Evolutionary conservation across 805 yeast genomes (phyloP).

Genomic region (Cyberlindnera xishuangbannaensis): DNA sequence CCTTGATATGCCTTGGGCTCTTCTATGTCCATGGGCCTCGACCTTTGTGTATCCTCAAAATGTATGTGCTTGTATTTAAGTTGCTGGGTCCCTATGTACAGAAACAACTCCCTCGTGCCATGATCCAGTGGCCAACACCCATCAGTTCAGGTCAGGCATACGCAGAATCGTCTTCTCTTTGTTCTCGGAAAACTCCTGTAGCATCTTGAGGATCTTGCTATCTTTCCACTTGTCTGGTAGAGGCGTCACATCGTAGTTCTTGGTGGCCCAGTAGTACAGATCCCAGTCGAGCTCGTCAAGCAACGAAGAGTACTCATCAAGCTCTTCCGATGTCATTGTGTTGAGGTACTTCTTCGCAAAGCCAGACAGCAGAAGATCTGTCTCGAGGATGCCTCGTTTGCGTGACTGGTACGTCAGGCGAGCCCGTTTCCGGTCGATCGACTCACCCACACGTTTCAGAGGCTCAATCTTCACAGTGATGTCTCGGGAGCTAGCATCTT

Average conservation of each 20-base stretch:
- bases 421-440: constrained; percentile 72
- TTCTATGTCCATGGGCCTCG: no score
- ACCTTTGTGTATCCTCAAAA: no score
- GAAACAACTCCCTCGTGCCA: no score
- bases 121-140: no score
- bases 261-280: constrained; percentile 95
- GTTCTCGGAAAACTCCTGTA: constrained; percentile 74
- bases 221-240: constrained; percentile 83
- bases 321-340: constrained; percentile 52
- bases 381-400: constrained; percentile 91
- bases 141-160: constrained; percentile 85
- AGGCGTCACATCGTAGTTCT: constrained; percentile 73
- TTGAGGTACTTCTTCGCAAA: constrained; percentile 75
- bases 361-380: constrained; percentile 78
- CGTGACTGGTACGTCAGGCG: constrained; percentile 86
- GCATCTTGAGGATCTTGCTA: constrained; percentile 51
- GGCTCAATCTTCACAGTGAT: constrained; percentile 56
- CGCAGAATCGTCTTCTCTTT: constrained; percentile 66
- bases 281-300: constrained; percentile 99
- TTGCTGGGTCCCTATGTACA: no score
- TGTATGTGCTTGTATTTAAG: no score
- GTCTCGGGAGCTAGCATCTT: constrained; percentile 14
- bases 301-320: constrained; percentile 79
- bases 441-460: constrained; percentile 67
- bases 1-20: no score